A percentile compares a stretch with the other conserved stretches of the same genome.
phyloP scores from a whole-genome alignment of 176 grass and related monocot species.

The Paspalum notatum region DNA sequence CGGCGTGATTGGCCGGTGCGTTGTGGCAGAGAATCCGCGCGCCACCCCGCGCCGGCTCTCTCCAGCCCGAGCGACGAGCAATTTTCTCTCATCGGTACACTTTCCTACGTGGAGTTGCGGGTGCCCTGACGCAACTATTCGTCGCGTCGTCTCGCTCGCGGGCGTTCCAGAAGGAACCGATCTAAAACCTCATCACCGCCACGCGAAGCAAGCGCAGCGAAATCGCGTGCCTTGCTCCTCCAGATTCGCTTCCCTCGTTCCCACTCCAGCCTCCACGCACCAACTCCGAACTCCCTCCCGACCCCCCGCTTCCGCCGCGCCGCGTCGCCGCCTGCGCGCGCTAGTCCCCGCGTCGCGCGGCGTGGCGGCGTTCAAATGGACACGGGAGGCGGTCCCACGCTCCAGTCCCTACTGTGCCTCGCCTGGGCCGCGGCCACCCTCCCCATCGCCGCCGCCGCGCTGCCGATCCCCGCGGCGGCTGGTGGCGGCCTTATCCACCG shows the following conservation, averaged over 20 bases:
- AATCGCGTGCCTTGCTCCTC: background rate
- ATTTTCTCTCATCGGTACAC: too few relatives aligned
- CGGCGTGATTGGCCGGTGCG: too few relatives aligned
- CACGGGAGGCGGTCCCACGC: constrained; percentile 4
- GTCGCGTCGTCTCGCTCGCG: background rate
- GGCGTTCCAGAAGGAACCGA: constrained; percentile 1
- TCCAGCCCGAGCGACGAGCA: too few relatives aligned
- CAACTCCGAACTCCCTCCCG: background rate
- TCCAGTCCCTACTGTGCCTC: constrained; percentile 50
- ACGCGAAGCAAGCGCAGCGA: constrained; percentile 26
- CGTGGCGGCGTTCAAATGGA: constrained; percentile 35
- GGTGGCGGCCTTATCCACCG: constrained; percentile 38
- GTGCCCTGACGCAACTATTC: too few relatives aligned
- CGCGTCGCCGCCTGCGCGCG: background rate
- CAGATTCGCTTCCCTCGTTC: background rate
- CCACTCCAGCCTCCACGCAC: background rate
- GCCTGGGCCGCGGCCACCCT: constrained; percentile 52
- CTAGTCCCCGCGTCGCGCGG: background rate
- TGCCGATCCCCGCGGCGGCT: constrained; percentile 49
- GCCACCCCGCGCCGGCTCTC: too few relatives aligned
- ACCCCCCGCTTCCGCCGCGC: background rate
- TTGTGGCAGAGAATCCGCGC: too few relatives aligned
- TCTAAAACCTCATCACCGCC: constrained; percentile 29
- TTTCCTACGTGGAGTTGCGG: too few relatives aligned
- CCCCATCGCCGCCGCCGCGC: constrained; percentile 52